A percentile compares a stretch with the other conserved stretches of the same genome.
Conservation (phyloP, 345 rosid genomes). For the Draba incana region DNA sequence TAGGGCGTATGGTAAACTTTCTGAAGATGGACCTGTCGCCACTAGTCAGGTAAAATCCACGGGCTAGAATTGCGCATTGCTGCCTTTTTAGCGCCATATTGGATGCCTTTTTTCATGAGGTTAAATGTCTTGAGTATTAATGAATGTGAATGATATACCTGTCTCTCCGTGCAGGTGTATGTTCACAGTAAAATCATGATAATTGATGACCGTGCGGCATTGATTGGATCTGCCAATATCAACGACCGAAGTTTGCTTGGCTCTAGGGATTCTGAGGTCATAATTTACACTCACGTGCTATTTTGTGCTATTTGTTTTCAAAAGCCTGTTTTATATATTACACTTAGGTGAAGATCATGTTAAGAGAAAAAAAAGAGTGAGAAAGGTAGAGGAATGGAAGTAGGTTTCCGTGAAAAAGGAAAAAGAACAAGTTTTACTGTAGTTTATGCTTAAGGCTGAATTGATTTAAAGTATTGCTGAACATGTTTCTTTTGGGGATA, state of each 20-base stretch:
- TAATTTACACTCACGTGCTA: slow-evolving; percentile 20
- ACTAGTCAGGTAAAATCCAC: slow-evolving; percentile 76
- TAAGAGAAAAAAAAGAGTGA: neutral
- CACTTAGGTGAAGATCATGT: slow-evolving; percentile 11
- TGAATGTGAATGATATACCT: slow-evolving; percentile 11
- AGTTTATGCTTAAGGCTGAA: neutral
- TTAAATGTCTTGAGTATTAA: neutral
- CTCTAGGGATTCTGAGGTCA: slow-evolving; percentile 99
- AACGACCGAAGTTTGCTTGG: slow-evolving; percentile 98
- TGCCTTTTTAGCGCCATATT: slow-evolving; percentile 23
- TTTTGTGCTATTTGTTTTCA: slow-evolving; percentile 13
- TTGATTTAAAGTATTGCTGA: slow-evolving; percentile 18
- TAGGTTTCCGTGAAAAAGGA: slow-evolving; percentile 4
- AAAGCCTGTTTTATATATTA: slow-evolving; percentile 11
- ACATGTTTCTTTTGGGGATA: neutral
- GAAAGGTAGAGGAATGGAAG: slow-evolving; percentile 10
- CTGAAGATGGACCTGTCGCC: slow-evolving; percentile 82
- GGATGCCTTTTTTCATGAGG: slow-evolving; percentile 23
- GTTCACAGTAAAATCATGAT: slow-evolving; percentile 98
- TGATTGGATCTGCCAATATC: slow-evolving; percentile 94
- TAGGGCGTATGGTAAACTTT: slow-evolving; percentile 82
- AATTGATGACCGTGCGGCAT: slow-evolving; percentile 67
- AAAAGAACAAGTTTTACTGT: slow-evolving; percentile 6
- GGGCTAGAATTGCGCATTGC: slow-evolving; percentile 14
- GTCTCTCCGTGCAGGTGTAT: slow-evolving; percentile 63